Evolutionary conservation across 495 filamentous ascomycete genomes (phyloP), one percentile per base, ranked within the genome.

Genomic region (Penicillium diatomitis): DNA sequence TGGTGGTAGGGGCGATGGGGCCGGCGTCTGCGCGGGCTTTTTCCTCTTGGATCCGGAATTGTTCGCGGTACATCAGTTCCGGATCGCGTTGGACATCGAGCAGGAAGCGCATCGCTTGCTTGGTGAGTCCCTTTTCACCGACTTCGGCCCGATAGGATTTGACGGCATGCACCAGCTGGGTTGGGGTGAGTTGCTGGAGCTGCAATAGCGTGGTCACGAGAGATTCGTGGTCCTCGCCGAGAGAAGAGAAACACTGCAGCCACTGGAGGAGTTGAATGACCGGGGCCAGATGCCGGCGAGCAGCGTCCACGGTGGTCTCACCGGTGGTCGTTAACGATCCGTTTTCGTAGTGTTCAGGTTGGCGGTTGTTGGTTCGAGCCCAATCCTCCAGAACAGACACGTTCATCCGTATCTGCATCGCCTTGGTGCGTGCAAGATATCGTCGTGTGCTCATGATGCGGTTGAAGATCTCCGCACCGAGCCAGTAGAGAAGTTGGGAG

Each of bases 401-500:
- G 62, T 99, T 99, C 88, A 99, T 96, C 51, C 92, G 88, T 51
- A 99, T 96, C 59, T 99, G 94, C 92, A 99, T 97, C 5, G 92
- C 92, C 64, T 99, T 99, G 9, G 92, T 99, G 32, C 92, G 82
- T 4, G 92, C 90, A 5, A 99, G 78, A 58, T 96, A 99, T 63
- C 90, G 88, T 48, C 88, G 84, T 52, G 90, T 96, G 9, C 86
- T 90, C 83, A 97, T 90, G 62, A 97, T 88, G 50, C 94, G 88
- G 62, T 99, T 99, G 73, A 99, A 99, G 9, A 97, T 78, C 62
- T 99, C 92, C 0, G 91, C 90, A 2, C 92, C 84, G 9, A 99
- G 77, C 92, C 92, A 99, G 67, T 96, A 99, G 37, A 96, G 76
- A 2, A 99, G 78, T 62, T 99, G 92, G 8, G 90, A 86, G 38